Evolutionary conservation across 2,329 filamentous ascomycete species (phyloP).

Genomic region (Geosmithia morbida): DNA sequence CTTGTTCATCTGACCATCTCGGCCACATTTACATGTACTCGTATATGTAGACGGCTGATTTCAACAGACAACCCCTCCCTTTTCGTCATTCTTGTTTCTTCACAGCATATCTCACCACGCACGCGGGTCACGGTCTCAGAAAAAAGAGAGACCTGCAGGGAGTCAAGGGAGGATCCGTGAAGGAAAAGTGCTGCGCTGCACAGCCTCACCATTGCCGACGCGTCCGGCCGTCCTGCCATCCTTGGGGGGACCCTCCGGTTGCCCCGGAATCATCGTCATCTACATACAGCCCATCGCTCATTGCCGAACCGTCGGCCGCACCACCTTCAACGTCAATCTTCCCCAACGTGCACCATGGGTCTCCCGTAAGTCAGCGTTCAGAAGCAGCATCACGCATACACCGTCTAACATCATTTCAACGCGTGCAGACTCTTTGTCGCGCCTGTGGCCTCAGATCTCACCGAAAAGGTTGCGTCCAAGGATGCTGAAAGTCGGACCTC

Average conservation of each 20-base stretch:
- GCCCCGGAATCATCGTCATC: not conserved
- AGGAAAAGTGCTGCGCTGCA: not conserved
- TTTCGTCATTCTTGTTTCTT: not conserved
- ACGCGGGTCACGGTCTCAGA: not conserved
- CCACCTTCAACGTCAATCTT: not conserved
- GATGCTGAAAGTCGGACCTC: constrained; percentile 14
- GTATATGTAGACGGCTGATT: not conserved
- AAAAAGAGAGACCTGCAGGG: not conserved
- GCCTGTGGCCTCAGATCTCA: constrained; percentile 27
- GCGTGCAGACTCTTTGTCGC: constrained; percentile 27
- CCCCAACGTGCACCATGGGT: constrained; percentile 19
- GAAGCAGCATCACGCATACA: not conserved
- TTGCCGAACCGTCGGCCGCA: not conserved
- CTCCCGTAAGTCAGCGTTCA: constrained; percentile 26
- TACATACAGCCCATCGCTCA: not conserved
- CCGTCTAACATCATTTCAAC: not conserved
- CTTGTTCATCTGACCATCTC: not conserved
- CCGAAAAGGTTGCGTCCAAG: constrained; percentile 15
- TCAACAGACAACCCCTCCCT: not conserved
- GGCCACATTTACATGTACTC: too few relatives aligned
- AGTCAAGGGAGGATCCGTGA: not conserved
- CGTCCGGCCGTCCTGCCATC: not conserved
- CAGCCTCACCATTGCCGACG: not conserved
- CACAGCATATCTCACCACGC: too few relatives aligned
- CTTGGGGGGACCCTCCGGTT: not conserved